Evolutionary conservation across 768 basidiomycete genomes (phyloP), one percentile per base, ranked within the genome.

Genomic region (Russula foetens): DNA sequence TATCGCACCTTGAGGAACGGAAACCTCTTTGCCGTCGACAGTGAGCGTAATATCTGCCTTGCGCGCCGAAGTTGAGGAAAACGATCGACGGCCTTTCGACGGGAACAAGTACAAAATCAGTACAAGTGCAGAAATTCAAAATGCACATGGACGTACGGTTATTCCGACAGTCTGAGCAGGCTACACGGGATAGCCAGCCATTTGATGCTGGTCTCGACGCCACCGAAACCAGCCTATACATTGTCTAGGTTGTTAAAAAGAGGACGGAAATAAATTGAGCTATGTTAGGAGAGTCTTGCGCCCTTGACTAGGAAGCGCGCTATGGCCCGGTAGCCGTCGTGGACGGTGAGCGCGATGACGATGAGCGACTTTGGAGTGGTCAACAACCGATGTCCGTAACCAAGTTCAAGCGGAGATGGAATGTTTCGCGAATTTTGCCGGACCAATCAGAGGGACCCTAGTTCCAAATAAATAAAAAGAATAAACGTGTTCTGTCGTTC

Each of bases 21-120:
- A 94, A 23, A 99, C 94, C 76, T 94, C 89, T 75, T 95, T 97
- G 64, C 96, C 96, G 73, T 99, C 95, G 44, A 98, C 87, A 1
- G 94, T 96, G 31, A 98, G 76, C 33, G 93, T 96, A 67, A 98
- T 87, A 66, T 92, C 89, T 47, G 87, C 88, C 68, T 79, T 80
- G 59, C 82, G 78, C 59, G 79, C 72, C 19, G 87, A 80, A 1
- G 86, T 81, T 41, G 90, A 86, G 12, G 85, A 75, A 70, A 91
- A 80, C 35, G 79, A 76, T 62, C 86, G 78, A 63, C 79, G 79
- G 68, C 78, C 88, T 62, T 38, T 31, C 43, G 14, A 4, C 33
- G 14, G 14, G 14, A 24, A 53, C 38, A 39, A 2, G 35, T 7
- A 56, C 26, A 51, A 33, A 14, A 26, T 60, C 15, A 56, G 39